Evolutionary conservation across 805 yeast genomes (phyloP), one percentile per base, ranked within the genome.

Genomic region (Teunomyces barrocoloradensis): DNA sequence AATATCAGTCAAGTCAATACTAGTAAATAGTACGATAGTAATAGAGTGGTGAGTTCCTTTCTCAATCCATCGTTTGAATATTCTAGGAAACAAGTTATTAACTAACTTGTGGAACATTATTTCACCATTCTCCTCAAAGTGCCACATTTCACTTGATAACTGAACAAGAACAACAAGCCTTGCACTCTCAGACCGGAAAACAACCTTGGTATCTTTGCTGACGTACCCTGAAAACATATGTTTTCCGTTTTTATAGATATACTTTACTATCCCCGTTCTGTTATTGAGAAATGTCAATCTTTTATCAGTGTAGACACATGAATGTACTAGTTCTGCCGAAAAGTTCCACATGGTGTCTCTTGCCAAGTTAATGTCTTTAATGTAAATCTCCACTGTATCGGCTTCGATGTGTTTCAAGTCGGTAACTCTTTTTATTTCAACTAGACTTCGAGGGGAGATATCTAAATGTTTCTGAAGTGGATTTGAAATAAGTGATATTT

Each of bases 91-190:
- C 43, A 92, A 73, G n/a, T 95, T 87, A 62, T 92, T 91, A 40
- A 94, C 89, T 56, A 94, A 80, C 65, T 90, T 89, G 63, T 91
- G 92, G 63, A 92, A 92, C 80, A 89, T 80, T 45, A 91, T 87
- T 60, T 92, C 97, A 1, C 99, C 99, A 54, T 87, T 87, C 59
- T 91, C 97, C 65, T 94, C 98, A 65, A 94, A 94, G 63, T 90
- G 89, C 95, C 97, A 94, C 97, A 94, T 94, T 59, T 94, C 99
- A 34, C 86, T 79, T 1, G 97, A 87, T 51, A 91, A 81, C 61
- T 94, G 99, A 43, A 94, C 82, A 52, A 94, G 73, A 43, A 91
- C 87, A 12, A 89, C 79, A 47, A 92, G 70, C 47, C 87, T 80
- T 1, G 97, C 95, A 35, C 96, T 85, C 58, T 92, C 97, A 1